Base-by-base conservation (phyloP, 495 filamentous ascomycete species). In the Lentithecium fluviatile region DNA sequence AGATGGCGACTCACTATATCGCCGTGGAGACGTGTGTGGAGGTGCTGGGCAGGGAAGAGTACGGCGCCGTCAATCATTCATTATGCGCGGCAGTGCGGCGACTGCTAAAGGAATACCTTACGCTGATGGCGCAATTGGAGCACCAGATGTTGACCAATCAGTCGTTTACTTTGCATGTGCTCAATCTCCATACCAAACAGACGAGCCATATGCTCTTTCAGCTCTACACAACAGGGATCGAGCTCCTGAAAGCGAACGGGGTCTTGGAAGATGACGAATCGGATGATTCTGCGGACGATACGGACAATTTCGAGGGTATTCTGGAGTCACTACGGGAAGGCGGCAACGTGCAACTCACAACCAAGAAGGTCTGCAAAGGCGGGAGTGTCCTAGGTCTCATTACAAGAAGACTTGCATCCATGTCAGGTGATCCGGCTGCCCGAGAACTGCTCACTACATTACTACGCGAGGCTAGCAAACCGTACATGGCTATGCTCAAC, bases 401-500 rank as follows among this genome's bases (percentile, higher is more conserved):
- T 20, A 92, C 91, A 3, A 88, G 88, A 68, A 80, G 92, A 37
- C 75, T 97, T 2, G 86, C 90, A 57, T 83, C 86, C 5, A 93
- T 96, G 83, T 91, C 92, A 2, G 94, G 94, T 19, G 94, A 98
- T 71, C 94, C 94, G 0, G 88, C 89, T 4, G 91, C 94, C 6
- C 84, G 87, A 54, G 80, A 83, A 13, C 71, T 97, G 11, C 79
- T 98, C 2, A 91, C 89, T 25, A 85, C 82, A 2, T 76, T 98
- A 25, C 73, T 98, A 45, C 80, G 89, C 38, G 94, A 97, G 73
- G 88, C 93, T 1, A 96, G 91, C 62, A 80, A 90, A 29, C 94
- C 94, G 0, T 98, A 98, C 65, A 96, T 97, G 94, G 82, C 80
- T 21, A 98, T 98, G 94, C 75, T 98, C 57, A 98, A 98, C 68